Percentiles rank a stretch among this genome's conserved stretches.
These are phyloP conservation scores for Nephelium lappaceum DNA, from an alignment of 345 rosid genomes.

Conservation along the genomic window DNA sequence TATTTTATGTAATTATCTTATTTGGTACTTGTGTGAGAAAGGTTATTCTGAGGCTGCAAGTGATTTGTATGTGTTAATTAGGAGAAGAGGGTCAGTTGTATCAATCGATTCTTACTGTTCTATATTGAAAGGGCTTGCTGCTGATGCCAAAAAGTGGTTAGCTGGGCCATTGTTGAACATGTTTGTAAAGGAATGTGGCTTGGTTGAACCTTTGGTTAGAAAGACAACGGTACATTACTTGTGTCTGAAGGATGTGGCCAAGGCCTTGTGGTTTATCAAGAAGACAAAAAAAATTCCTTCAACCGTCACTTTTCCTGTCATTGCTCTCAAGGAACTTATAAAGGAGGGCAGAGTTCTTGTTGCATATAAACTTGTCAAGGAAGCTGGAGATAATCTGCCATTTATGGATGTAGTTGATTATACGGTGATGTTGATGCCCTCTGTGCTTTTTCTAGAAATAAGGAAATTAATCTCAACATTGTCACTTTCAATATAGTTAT, in stretches of 20 bases:
- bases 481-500: constrained; percentile 73
- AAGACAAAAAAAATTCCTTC: constrained; percentile 25
- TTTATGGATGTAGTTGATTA: constrained; percentile 65
- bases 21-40: constrained; percentile 59
- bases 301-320: constrained; percentile 38
- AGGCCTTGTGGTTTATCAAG: no score
- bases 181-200: constrained; percentile 52
- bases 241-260: constrained; percentile 46
- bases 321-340: constrained; percentile 48
- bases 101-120: constrained; percentile 47
- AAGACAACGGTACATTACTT: constrained; percentile 45
- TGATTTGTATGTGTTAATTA: constrained; percentile 53
- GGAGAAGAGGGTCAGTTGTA: constrained; percentile 41
- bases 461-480: constrained; percentile 54
- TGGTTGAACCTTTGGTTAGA: constrained; percentile 40
- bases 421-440: constrained; percentile 64
- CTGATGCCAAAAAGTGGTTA: constrained; percentile 26
- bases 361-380: constrained; percentile 60
- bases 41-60: constrained; percentile 44
- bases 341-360: constrained; percentile 54
- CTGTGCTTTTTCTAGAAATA: constrained; percentile 57
- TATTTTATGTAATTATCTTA: constrained; percentile 49
- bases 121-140: constrained; percentile 43
- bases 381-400: constrained; percentile 43
- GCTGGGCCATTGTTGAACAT: constrained; percentile 41